These are phyloP conservation scores for Oligophagozyma castellii DNA, from an alignment of 1,139 yeast genomes.

Conservation along the genomic window DNA sequence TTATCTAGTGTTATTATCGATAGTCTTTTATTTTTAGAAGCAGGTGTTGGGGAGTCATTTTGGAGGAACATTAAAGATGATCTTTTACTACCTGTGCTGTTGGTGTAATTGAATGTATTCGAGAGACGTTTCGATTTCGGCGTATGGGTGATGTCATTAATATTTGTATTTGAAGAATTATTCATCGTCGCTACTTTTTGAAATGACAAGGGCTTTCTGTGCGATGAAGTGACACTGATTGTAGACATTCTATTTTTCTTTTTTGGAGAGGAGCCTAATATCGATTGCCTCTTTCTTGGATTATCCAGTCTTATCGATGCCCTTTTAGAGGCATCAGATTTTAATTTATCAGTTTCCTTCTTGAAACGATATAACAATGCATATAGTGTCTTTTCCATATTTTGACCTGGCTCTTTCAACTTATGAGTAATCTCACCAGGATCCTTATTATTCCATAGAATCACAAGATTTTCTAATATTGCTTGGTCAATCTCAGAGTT, in stretches of 20 bases:
- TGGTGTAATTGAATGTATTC: constrained; percentile 3
- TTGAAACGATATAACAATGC: constrained; percentile 38
- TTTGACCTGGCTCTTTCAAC: constrained; percentile 42
- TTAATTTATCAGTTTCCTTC: constrained; percentile 24
- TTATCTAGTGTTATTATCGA: constrained; percentile 12
- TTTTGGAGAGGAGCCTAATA: constrained; percentile 22
- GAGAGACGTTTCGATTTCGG: constrained; percentile 8
- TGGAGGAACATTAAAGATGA: constrained; percentile 13
- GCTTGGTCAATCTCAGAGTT: constrained; percentile 40
- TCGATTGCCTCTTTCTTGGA: constrained; percentile 16
- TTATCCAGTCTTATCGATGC: constrained; percentile 17
- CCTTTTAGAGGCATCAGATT: neutral
- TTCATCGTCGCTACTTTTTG: constrained; percentile 23
- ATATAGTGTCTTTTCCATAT: constrained; percentile 65
- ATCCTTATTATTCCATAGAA: constrained; percentile 62
- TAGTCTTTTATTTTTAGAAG: constrained; percentile 16
- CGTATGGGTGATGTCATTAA: constrained; percentile 9
- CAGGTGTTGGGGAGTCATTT: constrained; percentile 21
- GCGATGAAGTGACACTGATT: constrained; percentile 41
- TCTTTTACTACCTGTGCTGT: constrained; percentile 9
- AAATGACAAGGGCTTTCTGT: constrained; percentile 44
- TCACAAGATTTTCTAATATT: constrained; percentile 53
- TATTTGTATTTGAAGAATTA: constrained; percentile 3
- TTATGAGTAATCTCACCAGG: constrained; percentile 41
- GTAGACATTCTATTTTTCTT: constrained; percentile 33